A percentile compares a stretch with the other conserved stretches of the same genome.
Conservation (phyloP, 179 eudicot genomes). For the Carnegiea gigantea region DNA sequence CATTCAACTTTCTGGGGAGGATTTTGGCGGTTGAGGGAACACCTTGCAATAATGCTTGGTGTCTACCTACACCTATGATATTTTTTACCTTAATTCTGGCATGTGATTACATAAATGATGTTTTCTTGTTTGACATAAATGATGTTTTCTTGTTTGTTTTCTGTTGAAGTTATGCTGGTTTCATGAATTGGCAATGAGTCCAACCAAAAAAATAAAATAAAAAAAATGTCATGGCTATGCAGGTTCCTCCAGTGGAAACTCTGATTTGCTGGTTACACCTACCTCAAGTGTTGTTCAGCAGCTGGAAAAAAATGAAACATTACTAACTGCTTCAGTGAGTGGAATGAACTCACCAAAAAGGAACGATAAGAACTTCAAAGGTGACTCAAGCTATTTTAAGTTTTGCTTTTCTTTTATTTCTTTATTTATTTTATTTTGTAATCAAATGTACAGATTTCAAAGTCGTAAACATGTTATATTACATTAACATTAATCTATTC, state of each 20-base stretch:
- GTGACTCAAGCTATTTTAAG: conserved; percentile 18
- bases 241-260: conserved; percentile 26
- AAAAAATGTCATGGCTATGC: conserved; percentile 18
- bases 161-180: neutral
- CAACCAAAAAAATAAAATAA: neutral
- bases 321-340: conserved; percentile 22
- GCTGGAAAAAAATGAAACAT: conserved; percentile 17
- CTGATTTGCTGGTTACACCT: conserved; percentile 20
- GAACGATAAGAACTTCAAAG: conserved; percentile 29
- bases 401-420: neutral
- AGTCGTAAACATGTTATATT: neutral
- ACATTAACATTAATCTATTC: neutral
- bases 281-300: conserved; percentile 22
- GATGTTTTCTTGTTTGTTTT: neutral
- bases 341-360: conserved; percentile 13
- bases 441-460: neutral
- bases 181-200: neutral
- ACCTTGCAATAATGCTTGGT: neutral
- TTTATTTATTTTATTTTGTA: neutral
- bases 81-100: neutral
- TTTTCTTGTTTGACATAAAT: neutral
- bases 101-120: neutral
- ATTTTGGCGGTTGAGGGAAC: neutral
- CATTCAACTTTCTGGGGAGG: neutral
- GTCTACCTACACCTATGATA: neutral